Conservation (phyloP, 2,329 filamentous ascomycete genomes). For the Paraconiothyrium brasiliense region DNA sequence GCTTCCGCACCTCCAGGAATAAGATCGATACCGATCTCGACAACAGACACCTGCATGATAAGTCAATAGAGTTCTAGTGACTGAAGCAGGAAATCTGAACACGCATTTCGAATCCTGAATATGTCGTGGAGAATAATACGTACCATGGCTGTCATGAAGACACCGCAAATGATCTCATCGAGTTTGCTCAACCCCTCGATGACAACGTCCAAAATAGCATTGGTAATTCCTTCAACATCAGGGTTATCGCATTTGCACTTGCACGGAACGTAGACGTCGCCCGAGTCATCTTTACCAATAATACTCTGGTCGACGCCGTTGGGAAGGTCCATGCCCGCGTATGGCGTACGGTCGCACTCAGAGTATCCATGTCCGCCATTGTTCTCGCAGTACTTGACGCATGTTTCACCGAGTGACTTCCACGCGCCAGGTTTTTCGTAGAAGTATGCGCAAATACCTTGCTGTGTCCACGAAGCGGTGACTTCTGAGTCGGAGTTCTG, state of each 20-base stretch:
- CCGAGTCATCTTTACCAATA: conserved; percentile 8
- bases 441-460: conserved; percentile 14
- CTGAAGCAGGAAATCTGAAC: not conserved
- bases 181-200: conserved; percentile 13
- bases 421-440: conserved; percentile 11
- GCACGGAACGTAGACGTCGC: conserved; percentile 8
- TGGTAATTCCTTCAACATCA: conserved; percentile 13
- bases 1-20: conserved; percentile 5
- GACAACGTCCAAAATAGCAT: conserved; percentile 13
- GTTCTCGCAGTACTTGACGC: conserved; percentile 20
- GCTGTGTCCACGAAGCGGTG: conserved; percentile 1
- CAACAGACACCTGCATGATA: not conserved
- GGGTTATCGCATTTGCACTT: conserved; percentile 15
- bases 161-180: conserved; percentile 16
- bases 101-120: no score
- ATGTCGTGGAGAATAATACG: not conserved
- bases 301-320: not conserved
- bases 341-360: conserved; percentile 14
- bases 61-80: no score
- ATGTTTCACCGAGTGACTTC: conserved; percentile 10
- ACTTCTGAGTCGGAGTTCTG: conserved; percentile 10
- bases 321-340: conserved; percentile 8
- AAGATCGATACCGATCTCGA: conserved; percentile 8
- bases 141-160: conserved; percentile 15
- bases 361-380: conserved; percentile 17